Evolutionary conservation across 805 yeast species (phyloP), one percentile per base, ranked within the genome.

Genomic region (Barnettozyma sucrosica): DNA sequence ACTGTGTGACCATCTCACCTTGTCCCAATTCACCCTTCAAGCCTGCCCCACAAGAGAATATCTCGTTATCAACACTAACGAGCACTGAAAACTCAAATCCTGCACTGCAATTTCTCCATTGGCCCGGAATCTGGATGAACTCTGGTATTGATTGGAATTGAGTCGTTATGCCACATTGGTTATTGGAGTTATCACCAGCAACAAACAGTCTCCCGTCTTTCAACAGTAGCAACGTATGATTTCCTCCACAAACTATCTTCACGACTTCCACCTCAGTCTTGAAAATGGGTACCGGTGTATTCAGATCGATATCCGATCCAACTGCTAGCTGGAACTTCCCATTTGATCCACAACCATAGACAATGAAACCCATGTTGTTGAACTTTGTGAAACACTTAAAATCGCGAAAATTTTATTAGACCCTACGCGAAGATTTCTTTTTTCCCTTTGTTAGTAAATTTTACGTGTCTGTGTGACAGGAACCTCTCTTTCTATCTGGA

Each of bases 51-150:
- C 79, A 67, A 0, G 71, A 66, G 56, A 64, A 79, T 0, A 89
- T 57, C 5, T 64, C 64, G 45, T 72, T 67, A 0, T 61, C 43
- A 0, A 36, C 46, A 38, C 71, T 67, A 0, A 83, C 72, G 4
- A 85, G 63, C 0, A 85, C 64, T 0, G 85, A 72, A 56, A 70
- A 86, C 51, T 83, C 92, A 95, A 95, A 92, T 0, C 97, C 96
- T 37, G 92, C 83, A 3, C 80, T 69, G 1, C 79, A 72, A 46
- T 72, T 68, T 23, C 53, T 60, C 79, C 85, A 72, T 0, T 50
- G 36, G 0, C 58, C 66, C 2, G 48, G 47, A 19, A 62, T 54
- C 2, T 43, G 19, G 7, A 51, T 51, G 53, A 61, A 70, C n/a
- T 34, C 53, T 46, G 23, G 19, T 2, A 46, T 2, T 3, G 18